Evolutionary conservation across 2,329 filamentous ascomycete genomes (phyloP).

Genomic region (Fusarium decemcellulare): DNA sequence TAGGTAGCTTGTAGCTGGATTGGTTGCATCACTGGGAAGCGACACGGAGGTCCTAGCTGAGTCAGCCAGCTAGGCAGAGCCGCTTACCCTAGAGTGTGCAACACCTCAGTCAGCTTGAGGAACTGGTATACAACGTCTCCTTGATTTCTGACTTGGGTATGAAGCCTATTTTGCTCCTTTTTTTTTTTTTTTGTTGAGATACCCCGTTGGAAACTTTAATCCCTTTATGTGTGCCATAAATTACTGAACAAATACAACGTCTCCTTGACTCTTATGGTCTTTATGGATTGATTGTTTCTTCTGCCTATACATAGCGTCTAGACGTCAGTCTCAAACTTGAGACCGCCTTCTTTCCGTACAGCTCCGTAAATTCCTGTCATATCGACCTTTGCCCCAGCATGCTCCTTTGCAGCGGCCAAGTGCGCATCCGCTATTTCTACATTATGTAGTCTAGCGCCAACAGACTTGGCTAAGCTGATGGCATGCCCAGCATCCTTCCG

Average conservation of each 20-base stretch:
- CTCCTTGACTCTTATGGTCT: too few relatives aligned
- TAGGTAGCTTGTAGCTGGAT: conserved; percentile 36
- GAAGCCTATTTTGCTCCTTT: too few relatives aligned
- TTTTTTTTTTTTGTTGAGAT: too few relatives aligned
- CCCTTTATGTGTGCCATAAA: too few relatives aligned
- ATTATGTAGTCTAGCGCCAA: conserved; percentile 74
- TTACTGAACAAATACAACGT: too few relatives aligned
- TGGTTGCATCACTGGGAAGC: conserved; percentile 42
- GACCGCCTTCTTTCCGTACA: conserved; percentile 79
- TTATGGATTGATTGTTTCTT: too few relatives aligned
- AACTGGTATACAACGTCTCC: not conserved
- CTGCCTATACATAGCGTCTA: not conserved
- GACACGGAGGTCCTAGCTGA: conserved; percentile 28
- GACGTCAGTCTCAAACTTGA: conserved; percentile 78
- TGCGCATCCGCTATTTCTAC: conserved; percentile 79
- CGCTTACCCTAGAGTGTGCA: conserved; percentile 19
- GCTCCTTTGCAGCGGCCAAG: conserved; percentile 77
- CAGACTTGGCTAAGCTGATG: conserved; percentile 72
- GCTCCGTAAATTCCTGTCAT: conserved; percentile 88
- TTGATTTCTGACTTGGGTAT: too few relatives aligned
- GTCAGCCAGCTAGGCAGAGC: conserved; percentile 22
- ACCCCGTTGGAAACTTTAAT: too few relatives aligned
- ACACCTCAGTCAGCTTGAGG: not conserved
- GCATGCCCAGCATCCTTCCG: conserved; percentile 87
- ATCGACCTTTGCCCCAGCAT: conserved; percentile 79